These are phyloP conservation scores for Fusarium kyushuense DNA, from an alignment of 2,329 filamentous ascomycete genomes.

Conservation along the genomic window DNA sequence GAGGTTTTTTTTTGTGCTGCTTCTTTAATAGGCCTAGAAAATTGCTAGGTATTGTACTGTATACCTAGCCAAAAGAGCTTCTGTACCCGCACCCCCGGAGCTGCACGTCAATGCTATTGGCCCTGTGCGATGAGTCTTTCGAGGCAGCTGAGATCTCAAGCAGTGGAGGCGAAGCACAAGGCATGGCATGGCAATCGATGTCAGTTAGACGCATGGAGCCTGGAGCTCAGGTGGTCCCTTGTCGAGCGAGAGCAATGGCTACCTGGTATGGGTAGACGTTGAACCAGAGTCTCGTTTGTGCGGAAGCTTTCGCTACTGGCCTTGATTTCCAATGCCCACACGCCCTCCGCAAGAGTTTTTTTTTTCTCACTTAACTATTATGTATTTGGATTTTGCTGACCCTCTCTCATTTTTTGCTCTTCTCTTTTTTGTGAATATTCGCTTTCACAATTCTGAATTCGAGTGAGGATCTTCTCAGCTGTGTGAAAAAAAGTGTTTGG, in stretches of 20 bases:
- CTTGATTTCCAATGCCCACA: constrained; percentile 41
- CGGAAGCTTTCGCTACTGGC: constrained; percentile 42
- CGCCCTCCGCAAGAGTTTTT: constrained; percentile 43
- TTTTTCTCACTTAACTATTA: neutral
- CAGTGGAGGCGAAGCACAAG: constrained; percentile 39
- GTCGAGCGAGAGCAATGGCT: constrained; percentile 36
- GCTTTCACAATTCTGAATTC: constrained; percentile 3
- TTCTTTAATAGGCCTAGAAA: constrained; percentile 44
- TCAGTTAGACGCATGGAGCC: constrained; percentile 33
- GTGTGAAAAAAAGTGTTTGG: constrained; percentile 17
- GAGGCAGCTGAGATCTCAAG: constrained; percentile 46
- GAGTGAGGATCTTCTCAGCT: constrained; percentile 1
- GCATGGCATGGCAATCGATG: constrained; percentile 25
- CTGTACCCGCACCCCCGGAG: constrained; percentile 44
- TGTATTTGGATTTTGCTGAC: constrained; percentile 10
- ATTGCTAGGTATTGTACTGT: constrained; percentile 25
- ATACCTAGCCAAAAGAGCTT: constrained; percentile 39
- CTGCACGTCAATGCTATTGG: constrained; percentile 44
- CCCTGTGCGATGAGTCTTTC: constrained; percentile 45
- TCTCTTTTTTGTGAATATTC: constrained; percentile 18
- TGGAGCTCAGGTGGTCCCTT: constrained; percentile 39
- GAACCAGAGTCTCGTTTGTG: constrained; percentile 38
- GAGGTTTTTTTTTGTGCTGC: constrained; percentile 32
- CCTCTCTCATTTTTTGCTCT: constrained; percentile 18
- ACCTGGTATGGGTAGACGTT: constrained; percentile 23